Percentiles rank a stretch among this genome's conserved stretches.
Evolutionary conservation across 2,329 filamentous ascomycete species (phyloP).

Genomic region (Grosmannia huntii): DNA sequence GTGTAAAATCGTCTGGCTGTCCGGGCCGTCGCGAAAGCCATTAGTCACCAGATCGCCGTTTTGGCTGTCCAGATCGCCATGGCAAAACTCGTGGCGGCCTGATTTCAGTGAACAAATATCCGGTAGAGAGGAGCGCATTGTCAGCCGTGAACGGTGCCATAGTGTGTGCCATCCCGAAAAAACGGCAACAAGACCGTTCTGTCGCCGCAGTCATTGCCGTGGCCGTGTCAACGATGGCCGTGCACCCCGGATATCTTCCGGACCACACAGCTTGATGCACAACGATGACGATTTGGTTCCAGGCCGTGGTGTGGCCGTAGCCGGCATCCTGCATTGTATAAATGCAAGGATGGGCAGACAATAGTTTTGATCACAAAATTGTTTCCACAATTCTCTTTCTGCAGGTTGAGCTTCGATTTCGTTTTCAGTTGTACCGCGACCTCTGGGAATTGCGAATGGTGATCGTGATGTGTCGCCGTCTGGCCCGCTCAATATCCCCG

Average conservation of each 20-base stretch:
- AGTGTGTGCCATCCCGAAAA: slow-evolving; percentile 6
- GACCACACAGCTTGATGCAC: slow-evolving; percentile 1
- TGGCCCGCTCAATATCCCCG: background rate
- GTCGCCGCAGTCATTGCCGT: slow-evolving; percentile 7
- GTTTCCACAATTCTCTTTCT: background rate
- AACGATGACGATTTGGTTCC: background rate
- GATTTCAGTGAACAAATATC: too few species aligned
- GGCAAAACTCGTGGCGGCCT: background rate
- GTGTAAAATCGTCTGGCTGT: background rate
- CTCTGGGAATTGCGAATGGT: background rate
- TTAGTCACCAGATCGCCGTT: background rate
- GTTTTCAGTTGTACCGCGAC: slow-evolving; percentile 7
- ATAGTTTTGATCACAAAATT: slow-evolving; percentile 4
- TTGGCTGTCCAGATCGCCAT: background rate
- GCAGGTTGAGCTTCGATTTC: background rate
- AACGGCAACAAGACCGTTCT: slow-evolving; percentile 6
- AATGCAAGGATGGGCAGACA: background rate
- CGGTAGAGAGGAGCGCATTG: slow-evolving; percentile 9
- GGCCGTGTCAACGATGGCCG: background rate
- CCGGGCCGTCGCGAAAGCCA: background rate
- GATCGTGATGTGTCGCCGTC: background rate
- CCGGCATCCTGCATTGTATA: slow-evolving; percentile 3
- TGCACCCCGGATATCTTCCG: background rate
- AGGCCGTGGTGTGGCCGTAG: slow-evolving; percentile 8
- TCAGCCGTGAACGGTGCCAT: slow-evolving; percentile 6